phyloP scores from a whole-genome alignment of 2,329 filamentous ascomycete species.

The Lachnellula hyalina region DNA sequence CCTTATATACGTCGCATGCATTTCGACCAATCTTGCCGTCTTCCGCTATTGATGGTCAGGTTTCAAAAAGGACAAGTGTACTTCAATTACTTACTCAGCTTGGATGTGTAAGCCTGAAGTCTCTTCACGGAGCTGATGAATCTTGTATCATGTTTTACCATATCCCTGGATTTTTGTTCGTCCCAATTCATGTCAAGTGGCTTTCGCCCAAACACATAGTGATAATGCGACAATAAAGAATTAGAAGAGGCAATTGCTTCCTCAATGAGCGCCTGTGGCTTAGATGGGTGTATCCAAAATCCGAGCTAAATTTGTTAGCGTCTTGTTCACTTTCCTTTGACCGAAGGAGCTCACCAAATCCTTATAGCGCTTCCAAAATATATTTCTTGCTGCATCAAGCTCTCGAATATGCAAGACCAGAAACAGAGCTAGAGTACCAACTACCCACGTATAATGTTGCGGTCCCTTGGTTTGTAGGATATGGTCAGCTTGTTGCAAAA shows the following conservation, averaged over 20 bases:
- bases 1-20: slow-evolving; percentile 1
- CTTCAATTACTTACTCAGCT: slow-evolving; percentile 2
- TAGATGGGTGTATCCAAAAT: slow-evolving; percentile 6
- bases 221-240: slow-evolving; percentile 1
- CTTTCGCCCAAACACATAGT: slow-evolving; percentile 2
- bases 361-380: slow-evolving; percentile 6
- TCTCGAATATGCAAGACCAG: slow-evolving; percentile 5
- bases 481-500: background rate
- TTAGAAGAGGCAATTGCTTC: slow-evolving; percentile 6
- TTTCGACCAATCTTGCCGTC: background rate
- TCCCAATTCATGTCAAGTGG: slow-evolving; percentile 6
- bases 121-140: slow-evolving; percentile 2
- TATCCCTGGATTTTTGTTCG: slow-evolving; percentile 2
- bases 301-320: slow-evolving; percentile 6
- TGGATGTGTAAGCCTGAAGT: background rate
- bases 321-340: slow-evolving; percentile 1
- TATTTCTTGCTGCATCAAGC: slow-evolving; percentile 7
- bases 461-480: background rate
- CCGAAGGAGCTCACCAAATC: slow-evolving; percentile 2
- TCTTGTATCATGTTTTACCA: slow-evolving; percentile 2
- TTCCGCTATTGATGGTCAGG: background rate
- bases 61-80: background rate
- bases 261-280: slow-evolving; percentile 5
- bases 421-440: slow-evolving; percentile 3
- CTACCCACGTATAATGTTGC: slow-evolving; percentile 1